Percentiles rank a stretch among this genome's conserved stretches.
These are phyloP conservation scores for Apiospora malaysiana DNA, from an alignment of 2,329 filamentous ascomycete species.

Conservation along the genomic window DNA sequence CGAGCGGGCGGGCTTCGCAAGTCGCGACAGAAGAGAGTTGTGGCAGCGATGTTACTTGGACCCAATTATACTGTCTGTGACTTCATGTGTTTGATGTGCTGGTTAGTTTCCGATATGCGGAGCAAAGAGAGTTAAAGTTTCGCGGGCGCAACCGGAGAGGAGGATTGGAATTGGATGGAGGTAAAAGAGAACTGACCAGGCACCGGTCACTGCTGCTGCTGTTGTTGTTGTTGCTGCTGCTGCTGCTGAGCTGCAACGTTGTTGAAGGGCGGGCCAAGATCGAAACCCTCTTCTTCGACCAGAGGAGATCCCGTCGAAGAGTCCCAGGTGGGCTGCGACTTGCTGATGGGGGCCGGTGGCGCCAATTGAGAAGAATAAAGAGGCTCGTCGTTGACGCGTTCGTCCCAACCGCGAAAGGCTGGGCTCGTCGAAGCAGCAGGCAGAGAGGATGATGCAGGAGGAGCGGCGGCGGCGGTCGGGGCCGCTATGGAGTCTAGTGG, in stretches of 20 bases:
- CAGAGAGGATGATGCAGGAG: not conserved
- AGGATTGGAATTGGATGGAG: not conserved
- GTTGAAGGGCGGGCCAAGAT: conserved; percentile 32
- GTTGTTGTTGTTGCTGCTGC: too few species aligned
- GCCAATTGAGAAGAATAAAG: conserved; percentile 27
- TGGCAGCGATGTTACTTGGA: conserved; percentile 37
- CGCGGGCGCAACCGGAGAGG: not conserved
- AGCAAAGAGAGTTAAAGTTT: conserved; percentile 25
- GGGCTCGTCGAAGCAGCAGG: not conserved
- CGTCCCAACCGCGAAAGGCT: conserved; percentile 6
- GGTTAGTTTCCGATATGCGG: conserved; percentile 31
- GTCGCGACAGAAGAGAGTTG: conserved; percentile 25
- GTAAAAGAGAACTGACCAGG: conserved; percentile 26
- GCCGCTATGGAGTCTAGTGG: conserved; percentile 16
- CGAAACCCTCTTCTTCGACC: conserved; percentile 43
- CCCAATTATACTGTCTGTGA: conserved; percentile 41
- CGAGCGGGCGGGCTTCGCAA: conserved; percentile 32
- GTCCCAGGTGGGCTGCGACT: conserved; percentile 44
- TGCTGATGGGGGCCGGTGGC: conserved; percentile 40
- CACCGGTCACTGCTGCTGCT: conserved; percentile 5
- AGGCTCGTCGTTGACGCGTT: not conserved
- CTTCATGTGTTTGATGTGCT: conserved; percentile 25
- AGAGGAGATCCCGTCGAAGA: conserved; percentile 43
- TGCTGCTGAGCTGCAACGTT: conserved; percentile 25
- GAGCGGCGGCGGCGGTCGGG: conserved; percentile 7